phyloP scores from a whole-genome alignment of 768 basidiomycete genomes.

The Sistotremastrum suecicum region DNA sequence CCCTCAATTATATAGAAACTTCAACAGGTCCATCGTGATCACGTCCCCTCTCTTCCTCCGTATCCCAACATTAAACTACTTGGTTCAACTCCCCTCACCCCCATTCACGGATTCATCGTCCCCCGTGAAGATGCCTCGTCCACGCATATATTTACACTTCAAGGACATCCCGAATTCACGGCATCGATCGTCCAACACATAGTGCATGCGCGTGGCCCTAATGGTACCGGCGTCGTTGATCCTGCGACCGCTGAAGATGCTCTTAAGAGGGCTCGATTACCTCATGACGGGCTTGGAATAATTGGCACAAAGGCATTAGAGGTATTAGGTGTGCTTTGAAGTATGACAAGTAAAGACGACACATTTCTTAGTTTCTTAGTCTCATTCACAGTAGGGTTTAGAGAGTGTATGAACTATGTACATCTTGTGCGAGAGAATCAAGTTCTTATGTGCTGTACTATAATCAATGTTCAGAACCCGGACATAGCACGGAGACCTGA shows the following conservation, averaged over 20 bases:
- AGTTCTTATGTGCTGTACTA: too few relatives aligned
- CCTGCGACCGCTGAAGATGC: constrained; percentile 28
- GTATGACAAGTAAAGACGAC: too few relatives aligned
- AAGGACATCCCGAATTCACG: constrained; percentile 90
- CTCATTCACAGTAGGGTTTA: too few relatives aligned
- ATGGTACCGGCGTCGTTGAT: constrained; percentile 31
- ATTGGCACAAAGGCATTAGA: constrained; percentile 11
- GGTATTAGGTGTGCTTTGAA: too few relatives aligned
- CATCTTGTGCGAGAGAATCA: too few relatives aligned
- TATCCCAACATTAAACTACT: constrained; percentile 41
- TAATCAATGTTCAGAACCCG: too few relatives aligned
- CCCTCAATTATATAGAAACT: constrained; percentile 34
- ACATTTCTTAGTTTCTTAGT: too few relatives aligned
- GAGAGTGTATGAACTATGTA: too few relatives aligned
- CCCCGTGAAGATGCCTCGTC: too few relatives aligned
- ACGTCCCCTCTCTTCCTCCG: constrained; percentile 38
- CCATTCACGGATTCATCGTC: constrained; percentile 23
- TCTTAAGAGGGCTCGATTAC: constrained; percentile 16
- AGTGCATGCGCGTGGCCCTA: constrained; percentile 29
- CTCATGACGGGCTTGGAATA: constrained; percentile 21
- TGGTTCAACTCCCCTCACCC: constrained; percentile 40
- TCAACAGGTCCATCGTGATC: constrained; percentile 82
- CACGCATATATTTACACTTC: constrained; percentile 58
- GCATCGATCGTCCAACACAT: constrained; percentile 40
- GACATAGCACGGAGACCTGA: too few relatives aligned